Percentiles rank a stretch among this genome's conserved stretches.
phyloP scores from a whole-genome alignment of 352 stramenopile species.

The Pythium insidiosum region DNA sequence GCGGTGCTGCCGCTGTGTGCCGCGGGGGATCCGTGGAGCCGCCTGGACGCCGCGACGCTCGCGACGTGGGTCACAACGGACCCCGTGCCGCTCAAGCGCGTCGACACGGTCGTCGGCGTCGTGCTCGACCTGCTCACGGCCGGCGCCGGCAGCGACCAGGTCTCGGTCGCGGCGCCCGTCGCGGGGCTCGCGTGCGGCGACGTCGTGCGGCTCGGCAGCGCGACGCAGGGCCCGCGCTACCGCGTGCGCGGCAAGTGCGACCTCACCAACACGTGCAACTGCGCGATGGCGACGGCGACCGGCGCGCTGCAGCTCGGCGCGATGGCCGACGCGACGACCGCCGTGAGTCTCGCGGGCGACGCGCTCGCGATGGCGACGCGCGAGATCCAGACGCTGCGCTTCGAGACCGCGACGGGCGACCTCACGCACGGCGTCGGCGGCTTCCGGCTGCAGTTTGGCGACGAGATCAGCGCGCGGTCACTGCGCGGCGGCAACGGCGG shows the following conservation, averaged over 20 bases:
- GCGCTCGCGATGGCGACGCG: slow-evolving; percentile 36
- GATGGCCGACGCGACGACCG: slow-evolving; percentile 22
- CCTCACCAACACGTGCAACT: slow-evolving; percentile 31
- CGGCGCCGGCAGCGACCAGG: slow-evolving; percentile 16
- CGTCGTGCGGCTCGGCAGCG: slow-evolving; percentile 52
- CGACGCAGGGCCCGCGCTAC: slow-evolving; percentile 28
- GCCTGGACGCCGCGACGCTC: slow-evolving; percentile 21
- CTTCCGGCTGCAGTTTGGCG: slow-evolving; percentile 88
- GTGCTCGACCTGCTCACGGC: slow-evolving; percentile 27
- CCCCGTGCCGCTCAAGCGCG: slow-evolving; percentile 44
- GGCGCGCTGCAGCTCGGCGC: slow-evolving; percentile 34
- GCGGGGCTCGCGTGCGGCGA: slow-evolving; percentile 58
- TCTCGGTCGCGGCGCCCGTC: slow-evolving; percentile 24
- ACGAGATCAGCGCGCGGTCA: slow-evolving; percentile 82
- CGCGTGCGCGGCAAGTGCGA: slow-evolving; percentile 61
- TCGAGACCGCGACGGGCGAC: slow-evolving; percentile 21
- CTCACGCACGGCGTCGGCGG: slow-evolving; percentile 55
- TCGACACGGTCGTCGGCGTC: slow-evolving; percentile 36
- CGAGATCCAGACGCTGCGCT: slow-evolving; percentile 61
- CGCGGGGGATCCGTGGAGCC: slow-evolving; percentile 34
- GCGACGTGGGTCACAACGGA: slow-evolving; percentile 23
- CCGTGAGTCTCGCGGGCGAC: slow-evolving; percentile 37
- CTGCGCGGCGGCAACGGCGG: slow-evolving; percentile 65
- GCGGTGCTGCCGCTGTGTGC: slow-evolving; percentile 58
- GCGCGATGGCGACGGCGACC: slow-evolving; percentile 13